Evolutionary conservation across 2,329 filamentous ascomycete species (phyloP).

Genomic region (Alternaria sp.): DNA sequence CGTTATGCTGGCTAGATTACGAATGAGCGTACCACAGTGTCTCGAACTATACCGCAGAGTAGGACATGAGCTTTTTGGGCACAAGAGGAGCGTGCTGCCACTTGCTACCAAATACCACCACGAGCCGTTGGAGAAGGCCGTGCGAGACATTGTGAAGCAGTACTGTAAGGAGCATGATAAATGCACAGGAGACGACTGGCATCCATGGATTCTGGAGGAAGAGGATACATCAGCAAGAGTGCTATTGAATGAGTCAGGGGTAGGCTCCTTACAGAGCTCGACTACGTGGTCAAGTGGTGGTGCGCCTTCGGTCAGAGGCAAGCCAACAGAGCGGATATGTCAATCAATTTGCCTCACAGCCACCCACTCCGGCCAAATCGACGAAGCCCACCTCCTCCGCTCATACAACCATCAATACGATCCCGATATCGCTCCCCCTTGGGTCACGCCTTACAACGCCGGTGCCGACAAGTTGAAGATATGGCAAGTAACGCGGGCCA

Average conservation of each 20-base stretch:
- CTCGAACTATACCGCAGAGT: constrained; percentile 56
- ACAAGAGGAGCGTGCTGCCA: constrained; percentile 51
- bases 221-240: background rate
- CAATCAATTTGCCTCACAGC: constrained; percentile 57
- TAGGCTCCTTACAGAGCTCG: constrained; percentile 19
- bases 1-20: constrained; percentile 57
- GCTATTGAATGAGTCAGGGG: background rate
- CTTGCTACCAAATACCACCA: constrained; percentile 58
- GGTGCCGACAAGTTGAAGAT: constrained; percentile 55
- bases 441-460: constrained; percentile 57
- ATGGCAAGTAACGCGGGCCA: constrained; percentile 60
- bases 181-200: constrained; percentile 54
- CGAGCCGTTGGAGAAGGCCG: constrained; percentile 56
- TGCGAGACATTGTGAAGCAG: constrained; percentile 52
- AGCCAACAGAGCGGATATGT: constrained; percentile 43
- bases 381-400: constrained; percentile 57
- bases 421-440: constrained; percentile 49
- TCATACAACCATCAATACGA: constrained; percentile 56
- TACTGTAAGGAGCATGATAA: constrained; percentile 52
- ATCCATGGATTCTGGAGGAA: constrained; percentile 48
- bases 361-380: constrained; percentile 55
- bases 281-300: constrained; percentile 28
- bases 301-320: constrained; percentile 4
- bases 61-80: constrained; percentile 57
- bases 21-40: constrained; percentile 57